A percentile compares a stretch with the other conserved stretches of the same genome.
Conservation (phyloP, 148 eudicot genomes). For the Arctostaphylos glauca region DNA sequence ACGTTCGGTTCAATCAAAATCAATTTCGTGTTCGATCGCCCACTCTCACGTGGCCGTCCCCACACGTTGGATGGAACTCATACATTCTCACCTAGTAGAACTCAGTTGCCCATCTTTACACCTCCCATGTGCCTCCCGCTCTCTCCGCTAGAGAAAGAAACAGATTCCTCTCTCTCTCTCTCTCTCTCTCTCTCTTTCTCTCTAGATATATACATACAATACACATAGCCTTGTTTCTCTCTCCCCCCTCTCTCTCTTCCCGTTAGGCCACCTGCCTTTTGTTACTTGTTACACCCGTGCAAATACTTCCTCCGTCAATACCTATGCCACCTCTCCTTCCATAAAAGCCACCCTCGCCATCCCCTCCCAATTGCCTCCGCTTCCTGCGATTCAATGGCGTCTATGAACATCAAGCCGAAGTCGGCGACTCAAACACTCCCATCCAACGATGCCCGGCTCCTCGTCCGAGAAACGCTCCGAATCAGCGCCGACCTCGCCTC, state of each 20-base stretch:
- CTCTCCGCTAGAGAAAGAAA: neutral
- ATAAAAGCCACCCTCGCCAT: conserved; percentile 7
- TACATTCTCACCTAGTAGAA: neutral
- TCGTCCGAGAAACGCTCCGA: conserved; percentile 82
- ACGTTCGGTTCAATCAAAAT: no score
- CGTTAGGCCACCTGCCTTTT: conserved; percentile 18
- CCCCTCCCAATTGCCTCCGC: neutral
- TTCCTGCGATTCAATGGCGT: conserved; percentile 25
- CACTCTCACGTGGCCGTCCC: no score
- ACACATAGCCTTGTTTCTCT: neutral
- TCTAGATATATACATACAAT: no score
- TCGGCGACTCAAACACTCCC: conserved; percentile 43
- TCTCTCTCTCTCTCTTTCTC: neutral
- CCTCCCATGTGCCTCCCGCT: neutral
- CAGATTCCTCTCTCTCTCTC: neutral
- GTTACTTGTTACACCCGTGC: neutral
- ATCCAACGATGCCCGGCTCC: conserved; percentile 56
- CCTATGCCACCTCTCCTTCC: conserved; percentile 13
- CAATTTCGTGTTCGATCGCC: no score
- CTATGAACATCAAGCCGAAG: conserved; percentile 57
- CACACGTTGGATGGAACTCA: neutral
- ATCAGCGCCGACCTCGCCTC: conserved; percentile 71
- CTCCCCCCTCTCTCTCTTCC: neutral
- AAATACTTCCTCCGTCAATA: conserved; percentile 6
- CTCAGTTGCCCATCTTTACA: neutral